phyloP scores from a whole-genome alignment of 768 basidiomycete genomes.

The Pleurotus sapidus region DNA sequence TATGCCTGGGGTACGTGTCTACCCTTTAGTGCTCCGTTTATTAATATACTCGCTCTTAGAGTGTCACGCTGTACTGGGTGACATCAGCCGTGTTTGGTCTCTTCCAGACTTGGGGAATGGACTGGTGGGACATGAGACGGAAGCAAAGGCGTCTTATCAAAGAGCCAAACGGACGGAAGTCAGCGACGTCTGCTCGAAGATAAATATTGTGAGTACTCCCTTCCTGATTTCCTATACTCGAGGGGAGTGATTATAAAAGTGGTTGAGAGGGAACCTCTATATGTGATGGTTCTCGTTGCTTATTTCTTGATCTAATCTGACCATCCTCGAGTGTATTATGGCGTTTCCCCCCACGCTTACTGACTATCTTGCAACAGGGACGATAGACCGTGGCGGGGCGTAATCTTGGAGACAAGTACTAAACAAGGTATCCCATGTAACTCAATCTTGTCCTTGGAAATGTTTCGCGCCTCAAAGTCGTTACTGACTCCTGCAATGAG shows the following conservation, averaged over 20 bases:
- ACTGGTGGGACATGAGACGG: slow-evolving; percentile 54
- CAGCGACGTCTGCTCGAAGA: not conserved
- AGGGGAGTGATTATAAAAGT: slow-evolving; percentile 68
- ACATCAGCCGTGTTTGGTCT: slow-evolving; percentile 75
- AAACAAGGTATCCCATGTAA: no score
- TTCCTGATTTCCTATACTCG: no score
- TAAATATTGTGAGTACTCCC: not conserved
- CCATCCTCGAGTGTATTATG: slow-evolving; percentile 16
- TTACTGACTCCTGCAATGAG: no score
- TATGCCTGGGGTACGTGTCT: slow-evolving; percentile 63
- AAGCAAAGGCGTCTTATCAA: slow-evolving; percentile 17
- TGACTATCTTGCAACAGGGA: no score
- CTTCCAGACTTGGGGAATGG: slow-evolving; percentile 70
- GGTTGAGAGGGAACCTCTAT: slow-evolving; percentile 68
- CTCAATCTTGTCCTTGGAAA: no score
- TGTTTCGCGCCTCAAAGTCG: no score
- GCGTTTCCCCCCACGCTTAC: no score
- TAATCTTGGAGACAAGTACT: no score
- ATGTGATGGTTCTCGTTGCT: slow-evolving; percentile 51
- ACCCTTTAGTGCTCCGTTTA: slow-evolving; percentile 8
- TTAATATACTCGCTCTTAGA: slow-evolving; percentile 32
- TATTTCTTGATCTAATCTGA: slow-evolving; percentile 95
- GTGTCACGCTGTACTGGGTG: slow-evolving; percentile 73
- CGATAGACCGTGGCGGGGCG: no score
- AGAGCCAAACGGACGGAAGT: not conserved